phyloP scores from a whole-genome alignment of 805 yeast species.

The Yarrowia sp. region DNA sequence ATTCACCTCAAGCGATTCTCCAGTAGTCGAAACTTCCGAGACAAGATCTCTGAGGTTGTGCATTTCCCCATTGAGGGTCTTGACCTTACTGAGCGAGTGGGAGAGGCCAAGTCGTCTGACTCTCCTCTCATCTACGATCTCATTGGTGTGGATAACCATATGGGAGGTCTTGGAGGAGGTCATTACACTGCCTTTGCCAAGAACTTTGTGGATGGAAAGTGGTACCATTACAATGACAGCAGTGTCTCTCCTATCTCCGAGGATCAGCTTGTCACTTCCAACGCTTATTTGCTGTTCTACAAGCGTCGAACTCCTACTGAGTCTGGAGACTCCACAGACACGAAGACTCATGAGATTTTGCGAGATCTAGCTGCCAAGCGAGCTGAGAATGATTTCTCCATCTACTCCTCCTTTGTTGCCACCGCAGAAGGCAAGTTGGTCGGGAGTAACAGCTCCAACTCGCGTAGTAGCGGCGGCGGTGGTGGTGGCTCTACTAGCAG shows the following conservation, averaged over 20 bases:
- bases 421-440: conserved; percentile 25
- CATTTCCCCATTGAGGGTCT: conserved; percentile 86
- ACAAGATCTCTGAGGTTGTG: conserved; percentile 83
- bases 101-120: conserved; percentile 46
- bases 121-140: conserved; percentile 70
- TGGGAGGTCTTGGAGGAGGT: conserved; percentile 96
- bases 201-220: conserved; percentile 73
- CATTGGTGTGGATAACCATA: conserved; percentile 93
- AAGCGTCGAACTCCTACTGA: conserved; percentile 54
- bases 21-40: conserved; percentile 82
- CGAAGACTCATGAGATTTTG: conserved; percentile 29
- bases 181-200: conserved; percentile 92
- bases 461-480: conserved; percentile 35
- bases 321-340: conserved; percentile 1
- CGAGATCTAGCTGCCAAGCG: conserved; percentile 18
- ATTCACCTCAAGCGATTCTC: conserved; percentile 92
- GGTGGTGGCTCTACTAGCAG: conserved; percentile 36
- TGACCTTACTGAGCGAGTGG: conserved; percentile 70
- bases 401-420: conserved; percentile 19
- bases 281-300: conserved; percentile 89
- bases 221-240: conserved; percentile 94
- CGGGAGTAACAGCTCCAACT: background rate
- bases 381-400: conserved; percentile 14
- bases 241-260: conserved; percentile 59
- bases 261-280: conserved; percentile 65